A percentile compares a stretch with the other conserved stretches of the same genome.
These are phyloP conservation scores for Asparagopsis taxiformis DNA, from an alignment of 31 red algal species.

Conservation along the genomic window DNA sequence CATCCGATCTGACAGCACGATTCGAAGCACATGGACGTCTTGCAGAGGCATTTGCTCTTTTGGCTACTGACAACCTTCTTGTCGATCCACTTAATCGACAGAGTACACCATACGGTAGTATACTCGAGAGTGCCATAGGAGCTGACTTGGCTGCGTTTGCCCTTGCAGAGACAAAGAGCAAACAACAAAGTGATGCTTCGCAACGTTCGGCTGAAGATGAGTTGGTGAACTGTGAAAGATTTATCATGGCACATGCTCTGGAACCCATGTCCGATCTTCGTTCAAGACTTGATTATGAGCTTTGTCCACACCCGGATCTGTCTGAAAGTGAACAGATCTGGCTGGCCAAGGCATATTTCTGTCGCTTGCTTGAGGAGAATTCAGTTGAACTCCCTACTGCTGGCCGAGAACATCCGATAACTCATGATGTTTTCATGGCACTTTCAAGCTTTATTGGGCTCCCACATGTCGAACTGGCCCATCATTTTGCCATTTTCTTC, in stretches of 20 bases:
- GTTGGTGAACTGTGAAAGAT: slow-evolving; percentile 48
- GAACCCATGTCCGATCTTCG: slow-evolving; percentile 21
- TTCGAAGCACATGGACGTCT: slow-evolving; percentile 49
- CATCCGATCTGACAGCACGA: slow-evolving; percentile 26
- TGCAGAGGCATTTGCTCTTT: slow-evolving; percentile 44
- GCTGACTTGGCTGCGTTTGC: slow-evolving; percentile 34
- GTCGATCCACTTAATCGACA: slow-evolving; percentile 2
- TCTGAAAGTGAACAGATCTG: slow-evolving; percentile 30
- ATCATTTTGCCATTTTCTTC: slow-evolving; percentile 48
- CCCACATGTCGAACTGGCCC: slow-evolving; percentile 28
- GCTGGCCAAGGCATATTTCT: slow-evolving; percentile 56
- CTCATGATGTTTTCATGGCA: slow-evolving; percentile 46
- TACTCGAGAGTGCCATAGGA: slow-evolving; percentile 41
- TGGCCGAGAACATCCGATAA: slow-evolving; percentile 33
- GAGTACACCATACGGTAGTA: no score
- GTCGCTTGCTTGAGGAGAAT: slow-evolving; percentile 33
- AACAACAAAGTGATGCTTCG: no score
- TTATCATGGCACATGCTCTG: slow-evolving; percentile 47
- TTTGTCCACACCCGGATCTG: slow-evolving; percentile 34
- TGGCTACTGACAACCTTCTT: slow-evolving; percentile 30
- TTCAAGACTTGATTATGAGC: slow-evolving; percentile 19
- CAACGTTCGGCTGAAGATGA: slow-evolving; percentile 6
- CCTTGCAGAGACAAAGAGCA: slow-evolving; percentile 19
- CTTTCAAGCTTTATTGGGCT: slow-evolving; percentile 23
- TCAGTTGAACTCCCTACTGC: slow-evolving; percentile 25